Evolutionary conservation across 345 rosid species (phyloP), one percentile per base, ranked within the genome.

Genomic region (Erysimum cheiranthoides): DNA sequence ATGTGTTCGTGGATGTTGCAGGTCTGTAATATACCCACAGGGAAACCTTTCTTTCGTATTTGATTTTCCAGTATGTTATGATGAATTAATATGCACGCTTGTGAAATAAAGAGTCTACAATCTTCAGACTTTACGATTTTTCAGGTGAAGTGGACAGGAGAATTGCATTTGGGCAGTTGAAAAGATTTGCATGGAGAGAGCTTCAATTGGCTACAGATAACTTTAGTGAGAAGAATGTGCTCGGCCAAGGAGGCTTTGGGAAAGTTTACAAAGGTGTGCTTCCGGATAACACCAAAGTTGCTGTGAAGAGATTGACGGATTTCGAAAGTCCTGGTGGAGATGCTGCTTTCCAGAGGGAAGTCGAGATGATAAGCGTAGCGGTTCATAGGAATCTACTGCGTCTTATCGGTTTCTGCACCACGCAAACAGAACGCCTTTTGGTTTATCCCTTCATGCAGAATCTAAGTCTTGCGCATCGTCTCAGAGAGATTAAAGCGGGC

Each of bases 211-310:
- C 98, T 38, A 94, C 98, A 8, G 97, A 89, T 58, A 87, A 65
- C 77, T 94, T 94, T 83, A 90, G 76, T 4, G 98, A 94, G 73
- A 89, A 85, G 74, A 90, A 92, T 64, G 82, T 94, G 31, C 96
- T 94, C 13, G 98, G 98, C 30, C 97, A 92, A 82, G 98, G 97
- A 71, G 98, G 97, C 42, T 94, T 92, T 57, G 97, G 97, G 57
- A 94, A 94, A 84, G 98, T 94, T 53, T 94, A 94, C 76, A 90
- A 84, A 80, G 98, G 98, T 71, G 85, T 86, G 61, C 95, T 94
- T 79, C 79, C 84, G 32, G 97, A 92, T 82, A 78, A 78, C 70
- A 87, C 95, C 42, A 91, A 88, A 82, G 83, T 92, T 8, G 97
- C 98, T 3, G 98, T 94, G 49, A 94, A 94, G 85, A 87, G 98